Evolutionary conservation across 2,329 filamentous ascomycete species (phyloP), one percentile per base, ranked within the genome.

Genomic region (Septoria petroselini): DNA sequence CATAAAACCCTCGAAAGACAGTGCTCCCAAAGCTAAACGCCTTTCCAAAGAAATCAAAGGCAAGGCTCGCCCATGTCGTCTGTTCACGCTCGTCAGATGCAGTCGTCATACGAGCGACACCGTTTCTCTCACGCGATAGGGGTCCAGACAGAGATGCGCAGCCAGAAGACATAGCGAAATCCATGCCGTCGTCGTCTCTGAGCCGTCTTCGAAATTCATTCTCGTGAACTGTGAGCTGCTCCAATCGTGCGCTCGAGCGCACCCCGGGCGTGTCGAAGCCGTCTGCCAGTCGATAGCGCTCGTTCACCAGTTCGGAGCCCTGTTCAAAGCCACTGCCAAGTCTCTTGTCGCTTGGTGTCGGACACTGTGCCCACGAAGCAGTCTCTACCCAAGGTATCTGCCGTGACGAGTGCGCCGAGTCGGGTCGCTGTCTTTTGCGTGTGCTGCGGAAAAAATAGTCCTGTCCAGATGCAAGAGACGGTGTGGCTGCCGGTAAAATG

Each of bases 1-100:
- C 89, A 54, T 91, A 84, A 67, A 96, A 96, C 0, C 91, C 91
- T 47, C 80, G 79, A 63, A 96, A 94, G 0, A 86, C 81, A 18
- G 66, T 73, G 3, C 73, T 81, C 72, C 91, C 95, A 62, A 95
- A 93, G 59, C 90, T 81, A 79, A 88, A 90, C 0, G 95, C 82
- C 62, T 85, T 91, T 14, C 88, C 86, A 6, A 88, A 76, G 0
- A 85, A 76, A 33, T 72, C 78, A 25, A 88, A 72, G 4, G 85
- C 78, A 41, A 80, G 69, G 14, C 73, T 72, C 23, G 79, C 76
- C 83, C 82, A 85, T 41, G 48, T 57, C 44, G 55, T 58, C 39
- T 53, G 49, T 44, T 52, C 31, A 29, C 30, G 37, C 35, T 53
- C 42, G 15, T 54, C 55, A 41, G 55, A 54, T 29, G 43, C 43